Percentiles rank a stretch among this genome's conserved stretches.
phyloP scores from a whole-genome alignment of 352 stramenopile species.

The Phytophthora palmivora region DNA sequence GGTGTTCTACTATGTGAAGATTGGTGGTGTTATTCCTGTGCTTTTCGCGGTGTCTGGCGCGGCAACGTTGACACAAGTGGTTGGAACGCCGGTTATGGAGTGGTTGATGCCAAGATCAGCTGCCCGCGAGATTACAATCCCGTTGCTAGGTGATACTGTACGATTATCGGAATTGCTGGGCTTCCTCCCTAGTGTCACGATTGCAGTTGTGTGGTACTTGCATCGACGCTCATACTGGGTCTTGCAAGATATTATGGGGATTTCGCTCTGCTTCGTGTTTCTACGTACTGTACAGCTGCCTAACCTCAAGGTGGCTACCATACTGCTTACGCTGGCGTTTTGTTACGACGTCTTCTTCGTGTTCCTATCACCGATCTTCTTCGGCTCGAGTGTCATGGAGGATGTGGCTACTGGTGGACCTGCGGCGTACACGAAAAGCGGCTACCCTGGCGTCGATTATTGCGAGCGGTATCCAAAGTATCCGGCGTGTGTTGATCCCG shows the following conservation, averaged over 20 bases:
- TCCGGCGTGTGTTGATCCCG: slow-evolving; percentile 74
- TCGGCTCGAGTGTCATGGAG: slow-evolving; percentile 93
- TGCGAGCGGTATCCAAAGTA: slow-evolving; percentile 75
- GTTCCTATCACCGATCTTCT: slow-evolving; percentile 92
- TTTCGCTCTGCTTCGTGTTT: slow-evolving; percentile 94
- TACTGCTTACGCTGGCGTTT: slow-evolving; percentile 93
- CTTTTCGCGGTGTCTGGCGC: slow-evolving; percentile 70
- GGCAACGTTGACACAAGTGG: slow-evolving; percentile 61
- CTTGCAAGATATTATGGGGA: slow-evolving; percentile 92
- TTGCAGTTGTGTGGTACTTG: slow-evolving; percentile 71
- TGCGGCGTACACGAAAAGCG: slow-evolving; percentile 68
- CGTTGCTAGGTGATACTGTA: slow-evolving; percentile 46
- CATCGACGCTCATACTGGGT: slow-evolving; percentile 78
- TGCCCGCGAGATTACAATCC: slow-evolving; percentile 45
- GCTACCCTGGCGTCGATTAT: slow-evolving; percentile 77
- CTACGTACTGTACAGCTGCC: slow-evolving; percentile 91
- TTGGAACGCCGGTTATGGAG: slow-evolving; percentile 52
- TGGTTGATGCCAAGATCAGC: slow-evolving; percentile 39
- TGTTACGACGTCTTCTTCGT: slow-evolving; percentile 98
- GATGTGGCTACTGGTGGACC: slow-evolving; percentile 92
- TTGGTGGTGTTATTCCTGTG: slow-evolving; percentile 62
- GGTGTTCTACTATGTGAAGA: slow-evolving; percentile 77
- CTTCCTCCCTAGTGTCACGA: slow-evolving; percentile 35
- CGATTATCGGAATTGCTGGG: slow-evolving; percentile 61
- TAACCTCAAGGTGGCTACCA: slow-evolving; percentile 89